Conservation (phyloP, 2,329 filamentous ascomycete species). For the Uncinocarpus reesii region DNA sequence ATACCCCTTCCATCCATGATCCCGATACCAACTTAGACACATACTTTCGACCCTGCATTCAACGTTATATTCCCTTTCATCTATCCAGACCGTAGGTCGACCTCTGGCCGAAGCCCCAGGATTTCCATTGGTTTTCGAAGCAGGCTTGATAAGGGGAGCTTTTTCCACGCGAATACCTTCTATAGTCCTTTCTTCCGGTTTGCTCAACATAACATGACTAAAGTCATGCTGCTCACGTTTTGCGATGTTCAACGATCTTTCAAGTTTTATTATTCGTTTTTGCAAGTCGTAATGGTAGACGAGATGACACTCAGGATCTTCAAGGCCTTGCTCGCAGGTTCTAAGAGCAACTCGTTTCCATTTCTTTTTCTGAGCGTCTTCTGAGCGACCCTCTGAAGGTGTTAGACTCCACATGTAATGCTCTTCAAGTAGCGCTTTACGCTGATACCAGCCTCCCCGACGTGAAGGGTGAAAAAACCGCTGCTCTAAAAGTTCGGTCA, state of each 20-base stretch:
- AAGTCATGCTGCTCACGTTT: constrained; percentile 89
- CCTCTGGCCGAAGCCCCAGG: constrained; percentile 24
- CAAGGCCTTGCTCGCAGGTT: constrained; percentile 77
- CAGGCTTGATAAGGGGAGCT: constrained; percentile 27
- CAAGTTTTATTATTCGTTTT: constrained; percentile 83
- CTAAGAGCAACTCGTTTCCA: constrained; percentile 67
- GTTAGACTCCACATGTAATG: constrained; percentile 72
- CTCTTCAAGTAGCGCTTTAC: constrained; percentile 86
- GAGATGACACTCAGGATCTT: constrained; percentile 80
- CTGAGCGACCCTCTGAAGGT: constrained; percentile 38
- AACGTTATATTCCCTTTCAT: constrained; percentile 56
- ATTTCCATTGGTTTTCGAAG: constrained; percentile 15
- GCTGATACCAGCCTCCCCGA: constrained; percentile 87
- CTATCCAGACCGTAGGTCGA: constrained; percentile 70
- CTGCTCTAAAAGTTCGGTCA: constrained; percentile 67
- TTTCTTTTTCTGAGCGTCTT: constrained; percentile 61
- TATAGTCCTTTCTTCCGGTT: constrained; percentile 64
- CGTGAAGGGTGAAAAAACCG: constrained; percentile 74
- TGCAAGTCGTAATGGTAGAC: constrained; percentile 93
- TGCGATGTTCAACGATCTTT: constrained; percentile 70
- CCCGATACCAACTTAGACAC: constrained; percentile 79
- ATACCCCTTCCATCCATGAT: constrained; percentile 83
- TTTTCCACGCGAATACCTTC: constrained; percentile 68
- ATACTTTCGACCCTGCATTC: constrained; percentile 88
- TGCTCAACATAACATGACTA: constrained; percentile 66